Base-by-base conservation (phyloP, 139 green algal genomes). In the Volvox reticuliferus region DNA sequence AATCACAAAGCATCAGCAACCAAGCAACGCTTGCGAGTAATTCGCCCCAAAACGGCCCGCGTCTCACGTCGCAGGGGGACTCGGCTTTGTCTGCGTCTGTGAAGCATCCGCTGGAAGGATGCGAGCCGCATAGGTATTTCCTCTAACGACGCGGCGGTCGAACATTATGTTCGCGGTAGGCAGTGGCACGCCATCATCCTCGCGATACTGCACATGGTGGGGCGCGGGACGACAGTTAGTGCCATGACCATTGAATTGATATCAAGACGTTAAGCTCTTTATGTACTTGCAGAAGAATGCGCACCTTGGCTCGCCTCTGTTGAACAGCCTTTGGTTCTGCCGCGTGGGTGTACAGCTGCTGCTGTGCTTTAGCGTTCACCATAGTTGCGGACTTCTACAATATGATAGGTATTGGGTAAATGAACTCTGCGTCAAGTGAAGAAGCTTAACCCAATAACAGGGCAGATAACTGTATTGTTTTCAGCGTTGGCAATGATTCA, bases 161-260 rank as follows among this genome's bases (percentile, higher is more conserved):
- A 97, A 98, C 97, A 98, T 98, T 79, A 98, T 97, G 91, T 98
- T 98, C 0, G 87, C 35, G 30, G 33, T 68, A 35, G 81, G 90
- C 30, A 62, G 61, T 44, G 61, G 71, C 37, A 62, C 68, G 36
- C 63, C 71, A 26, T 96, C 94, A 81, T 95, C 93, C 79, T 95
- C 94, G 24, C 94, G 92, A 86, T 95, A 95, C 95, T 96, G 89
- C 71, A 68, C 33, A 55, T 76, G 55, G 86, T 17, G 73, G 86
- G 73, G 28, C 71, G 50, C 50, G 73, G 86, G 73, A 12, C 1
- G n/a, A 21, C 16, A 77, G 16, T 69, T 6, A 87, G 9, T 33
- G 80, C 28, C 73, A 79, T 44, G 28, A 6, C 19, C 26, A 19
- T 13, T 2, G 3, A 5, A 55, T 55, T 55, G 44, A 55, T 55